phyloP scores from a whole-genome alignment of 495 filamentous ascomycete genomes.

The Endocarpon pusillum region DNA sequence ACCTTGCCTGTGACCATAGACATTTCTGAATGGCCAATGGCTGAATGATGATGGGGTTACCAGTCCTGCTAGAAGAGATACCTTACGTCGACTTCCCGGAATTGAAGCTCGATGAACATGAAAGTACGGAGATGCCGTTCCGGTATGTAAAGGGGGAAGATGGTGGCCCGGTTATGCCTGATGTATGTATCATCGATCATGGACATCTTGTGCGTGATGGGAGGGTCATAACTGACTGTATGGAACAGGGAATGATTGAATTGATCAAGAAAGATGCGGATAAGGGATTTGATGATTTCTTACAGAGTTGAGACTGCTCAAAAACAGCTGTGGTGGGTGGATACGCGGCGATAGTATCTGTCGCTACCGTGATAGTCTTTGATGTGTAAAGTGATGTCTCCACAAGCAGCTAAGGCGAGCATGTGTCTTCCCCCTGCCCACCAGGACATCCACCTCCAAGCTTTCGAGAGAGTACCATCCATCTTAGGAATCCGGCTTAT shows the following conservation, averaged over 20 bases:
- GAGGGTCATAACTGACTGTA: neutral
- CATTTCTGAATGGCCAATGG: neutral
- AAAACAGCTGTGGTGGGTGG: too few relatives aligned
- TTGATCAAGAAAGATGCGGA: slow-evolving; percentile 88
- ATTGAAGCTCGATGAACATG: slow-evolving; percentile 72
- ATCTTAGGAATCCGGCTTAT: too few relatives aligned
- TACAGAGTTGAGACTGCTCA: too few relatives aligned
- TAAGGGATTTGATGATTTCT: slow-evolving; percentile 73
- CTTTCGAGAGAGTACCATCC: too few relatives aligned
- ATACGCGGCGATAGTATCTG: too few relatives aligned
- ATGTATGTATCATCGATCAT: slow-evolving; percentile 39
- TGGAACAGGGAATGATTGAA: slow-evolving; percentile 73
- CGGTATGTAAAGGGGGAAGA: slow-evolving; percentile 68
- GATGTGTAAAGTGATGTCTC: too few relatives aligned
- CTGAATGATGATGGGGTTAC: slow-evolving; percentile 7
- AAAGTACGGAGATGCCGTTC: slow-evolving; percentile 93
- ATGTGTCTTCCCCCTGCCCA: too few relatives aligned
- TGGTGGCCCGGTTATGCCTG: slow-evolving; percentile 75
- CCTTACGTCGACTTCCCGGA: slow-evolving; percentile 77
- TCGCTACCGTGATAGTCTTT: too few relatives aligned
- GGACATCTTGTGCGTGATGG: neutral
- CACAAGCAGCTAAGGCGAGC: too few relatives aligned
- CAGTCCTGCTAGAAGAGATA: slow-evolving; percentile 60
- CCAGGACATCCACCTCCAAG: too few relatives aligned
- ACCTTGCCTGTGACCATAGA: neutral